Conservation (phyloP, 345 rosid species). For the Laguncularia racemosa region DNA sequence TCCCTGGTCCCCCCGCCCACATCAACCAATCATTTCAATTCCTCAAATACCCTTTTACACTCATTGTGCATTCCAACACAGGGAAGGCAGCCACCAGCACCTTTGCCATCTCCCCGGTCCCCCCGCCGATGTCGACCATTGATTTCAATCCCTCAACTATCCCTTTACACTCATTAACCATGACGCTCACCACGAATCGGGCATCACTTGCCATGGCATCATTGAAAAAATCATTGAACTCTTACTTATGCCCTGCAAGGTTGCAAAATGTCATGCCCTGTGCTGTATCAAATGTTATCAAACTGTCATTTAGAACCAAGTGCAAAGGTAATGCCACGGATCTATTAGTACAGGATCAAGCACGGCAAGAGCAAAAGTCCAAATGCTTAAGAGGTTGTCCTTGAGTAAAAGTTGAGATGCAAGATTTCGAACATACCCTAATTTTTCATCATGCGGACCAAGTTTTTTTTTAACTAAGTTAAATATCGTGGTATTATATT, state of each 20-base stretch:
- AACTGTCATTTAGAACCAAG: constrained; percentile 22
- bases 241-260: neutral
- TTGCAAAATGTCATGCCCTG: constrained; percentile 16
- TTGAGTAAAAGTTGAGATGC: constrained; percentile 18
- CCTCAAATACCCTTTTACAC: constrained; percentile 16
- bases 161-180: constrained; percentile 7
- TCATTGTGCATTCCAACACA: constrained; percentile 14
- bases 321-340: constrained; percentile 17
- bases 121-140: constrained; percentile 29
- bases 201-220: constrained; percentile 26
- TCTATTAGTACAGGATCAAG: constrained; percentile 10
- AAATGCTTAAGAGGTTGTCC: constrained; percentile 2
- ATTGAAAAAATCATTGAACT: constrained; percentile 1
- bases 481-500: no score
- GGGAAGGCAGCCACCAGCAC: constrained; percentile 18
- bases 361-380: neutral
- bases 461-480: no score
- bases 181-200: neutral
- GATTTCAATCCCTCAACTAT: constrained; percentile 21
- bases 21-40: constrained; percentile 21
- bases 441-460: neutral
- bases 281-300: neutral
- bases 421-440: constrained; percentile 15
- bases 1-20: constrained; percentile 30
- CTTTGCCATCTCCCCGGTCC: constrained; percentile 19